Conservation (phyloP, 768 basidiomycete genomes). For the Suillus hirtellus region DNA sequence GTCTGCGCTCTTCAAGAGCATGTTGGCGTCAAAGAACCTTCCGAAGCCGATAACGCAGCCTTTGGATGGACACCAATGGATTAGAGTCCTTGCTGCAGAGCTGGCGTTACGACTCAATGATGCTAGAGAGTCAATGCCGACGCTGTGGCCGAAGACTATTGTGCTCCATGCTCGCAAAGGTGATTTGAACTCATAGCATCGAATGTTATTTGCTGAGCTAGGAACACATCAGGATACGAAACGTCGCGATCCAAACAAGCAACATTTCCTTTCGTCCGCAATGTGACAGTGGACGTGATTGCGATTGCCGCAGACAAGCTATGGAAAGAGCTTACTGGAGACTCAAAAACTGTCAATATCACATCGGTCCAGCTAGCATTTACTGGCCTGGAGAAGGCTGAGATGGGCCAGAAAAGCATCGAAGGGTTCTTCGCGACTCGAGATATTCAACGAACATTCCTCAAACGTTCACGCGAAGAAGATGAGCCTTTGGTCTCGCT, state of each 20-base stretch:
- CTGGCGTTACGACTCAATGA: constrained; percentile 83
- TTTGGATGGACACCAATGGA: constrained; percentile 85
- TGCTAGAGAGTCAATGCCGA: constrained; percentile 68
- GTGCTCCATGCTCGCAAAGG: constrained; percentile 79
- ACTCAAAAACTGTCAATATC: constrained; percentile 55
- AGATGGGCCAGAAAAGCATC: constrained; percentile 82
- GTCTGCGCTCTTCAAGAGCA: constrained; percentile 78
- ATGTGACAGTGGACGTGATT: constrained; percentile 75
- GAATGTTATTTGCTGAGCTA: constrained; percentile 1
- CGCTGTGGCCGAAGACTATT: constrained; percentile 91
- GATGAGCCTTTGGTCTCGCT: constrained; percentile 16
- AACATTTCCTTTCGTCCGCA: constrained; percentile 80
- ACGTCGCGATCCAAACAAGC: constrained; percentile 76
- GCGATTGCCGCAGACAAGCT: constrained; percentile 74
- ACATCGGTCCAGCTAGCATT: constrained; percentile 75
- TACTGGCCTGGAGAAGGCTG: constrained; percentile 71
- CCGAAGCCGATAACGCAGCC: constrained; percentile 71
- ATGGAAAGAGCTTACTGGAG: constrained; percentile 85
- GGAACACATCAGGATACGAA: constrained; percentile 55
- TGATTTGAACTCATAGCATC: constrained; percentile 21
- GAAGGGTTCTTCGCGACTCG: constrained; percentile 74
- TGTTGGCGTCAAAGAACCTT: constrained; percentile 96
- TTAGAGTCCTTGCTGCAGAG: constrained; percentile 88
- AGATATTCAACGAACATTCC: constrained; percentile 20
- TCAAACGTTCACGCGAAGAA: constrained; percentile 43